Evolutionary conservation across 257 asterid genomes (phyloP).

Genomic region (Solanum tarijense): DNA sequence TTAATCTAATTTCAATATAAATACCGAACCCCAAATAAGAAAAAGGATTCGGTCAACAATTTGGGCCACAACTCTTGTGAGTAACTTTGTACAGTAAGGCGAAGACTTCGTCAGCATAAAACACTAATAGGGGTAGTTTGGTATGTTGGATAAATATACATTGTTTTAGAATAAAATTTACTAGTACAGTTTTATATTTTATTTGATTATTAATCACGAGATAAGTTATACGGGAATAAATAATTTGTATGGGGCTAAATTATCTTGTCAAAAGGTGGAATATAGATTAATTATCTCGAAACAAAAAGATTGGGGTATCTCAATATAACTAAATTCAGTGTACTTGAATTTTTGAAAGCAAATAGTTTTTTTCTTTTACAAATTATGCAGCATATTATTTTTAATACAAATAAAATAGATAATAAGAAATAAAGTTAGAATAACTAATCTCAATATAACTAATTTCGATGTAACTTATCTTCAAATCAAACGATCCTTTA

Average conservation of each 20-base stretch:
- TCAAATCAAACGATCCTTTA: rapidly evolving
- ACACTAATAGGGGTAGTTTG: background rate
- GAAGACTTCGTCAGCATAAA: background rate
- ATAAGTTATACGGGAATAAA: background rate
- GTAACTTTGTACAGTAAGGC: background rate
- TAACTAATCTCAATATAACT: background rate
- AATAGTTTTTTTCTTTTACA: background rate
- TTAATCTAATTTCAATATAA: no score
- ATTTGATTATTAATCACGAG: background rate
- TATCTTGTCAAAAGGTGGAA: background rate
- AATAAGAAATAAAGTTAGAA: background rate
- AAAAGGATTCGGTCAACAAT: background rate
- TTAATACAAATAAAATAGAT: background rate
- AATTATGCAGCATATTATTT: no score
- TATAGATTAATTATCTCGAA: no score
- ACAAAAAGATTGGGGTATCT: background rate
- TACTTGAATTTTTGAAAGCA: background rate
- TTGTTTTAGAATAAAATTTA: background rate
- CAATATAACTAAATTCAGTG: no score
- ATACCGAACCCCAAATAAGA: no score
- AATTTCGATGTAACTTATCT: background rate
- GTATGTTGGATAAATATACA: background rate
- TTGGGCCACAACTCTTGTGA: background rate
- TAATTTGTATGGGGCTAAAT: background rate
- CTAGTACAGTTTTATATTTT: background rate